These are phyloP conservation scores for Rhodotorula glutinis DNA, from an alignment of 1,284 basidiomycete genomes.

Conservation along the genomic window DNA sequence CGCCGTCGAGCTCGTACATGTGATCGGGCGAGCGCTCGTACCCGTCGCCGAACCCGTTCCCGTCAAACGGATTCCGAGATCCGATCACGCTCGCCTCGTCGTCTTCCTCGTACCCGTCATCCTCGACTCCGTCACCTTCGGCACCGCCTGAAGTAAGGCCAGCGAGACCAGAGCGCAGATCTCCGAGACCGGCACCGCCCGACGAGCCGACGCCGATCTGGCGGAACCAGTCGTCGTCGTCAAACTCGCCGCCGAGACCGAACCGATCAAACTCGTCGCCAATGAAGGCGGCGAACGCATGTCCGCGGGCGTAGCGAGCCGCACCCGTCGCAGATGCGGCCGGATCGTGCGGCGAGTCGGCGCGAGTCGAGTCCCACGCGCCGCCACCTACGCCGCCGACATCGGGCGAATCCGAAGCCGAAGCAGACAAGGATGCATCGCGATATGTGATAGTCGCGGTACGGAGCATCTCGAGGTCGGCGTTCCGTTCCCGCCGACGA, in stretches of 20 bases:
- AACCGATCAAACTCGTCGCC: slow-evolving; percentile 21
- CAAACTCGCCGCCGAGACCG: slow-evolving; percentile 21
- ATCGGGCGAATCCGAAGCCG: slow-evolving; percentile 5
- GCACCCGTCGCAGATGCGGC: background rate
- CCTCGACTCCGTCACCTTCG: slow-evolving; percentile 3
- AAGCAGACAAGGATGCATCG: slow-evolving; percentile 3
- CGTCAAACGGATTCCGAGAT: background rate
- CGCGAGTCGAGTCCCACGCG: slow-evolving; percentile 1
- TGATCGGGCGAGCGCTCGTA: background rate
- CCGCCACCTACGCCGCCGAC: background rate
- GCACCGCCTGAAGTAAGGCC: background rate
- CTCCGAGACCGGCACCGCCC: too few relatives aligned
- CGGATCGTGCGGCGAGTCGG: background rate
- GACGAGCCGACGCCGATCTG: slow-evolving; percentile 8
- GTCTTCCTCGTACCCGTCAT: slow-evolving; percentile 7
- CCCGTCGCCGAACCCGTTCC: background rate
- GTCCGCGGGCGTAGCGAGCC: background rate
- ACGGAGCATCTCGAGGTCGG: slow-evolving; percentile 16
- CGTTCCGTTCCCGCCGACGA: background rate
- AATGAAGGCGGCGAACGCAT: background rate
- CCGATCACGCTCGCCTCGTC: slow-evolving; percentile 5
- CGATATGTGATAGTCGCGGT: slow-evolving; percentile 18
- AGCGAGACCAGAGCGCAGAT: background rate
- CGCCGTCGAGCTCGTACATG: background rate
- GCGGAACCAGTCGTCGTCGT: slow-evolving; percentile 21